Percentiles rank a stretch among this genome's conserved stretches.
phyloP scores from a whole-genome alignment of 2,329 filamentous ascomycete species.

The Talaromyces sp. region DNA sequence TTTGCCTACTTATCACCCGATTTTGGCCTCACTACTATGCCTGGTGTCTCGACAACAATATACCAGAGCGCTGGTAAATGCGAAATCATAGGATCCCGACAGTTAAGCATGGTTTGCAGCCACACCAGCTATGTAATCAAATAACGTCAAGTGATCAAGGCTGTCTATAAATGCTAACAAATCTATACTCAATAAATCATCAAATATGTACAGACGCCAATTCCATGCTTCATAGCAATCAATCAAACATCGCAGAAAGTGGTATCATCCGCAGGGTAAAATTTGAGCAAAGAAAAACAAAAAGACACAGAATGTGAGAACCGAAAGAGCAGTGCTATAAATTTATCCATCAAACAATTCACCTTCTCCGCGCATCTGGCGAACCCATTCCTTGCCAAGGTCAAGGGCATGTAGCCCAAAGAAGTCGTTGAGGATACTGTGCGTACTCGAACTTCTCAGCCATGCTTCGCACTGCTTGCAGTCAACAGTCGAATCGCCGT shows the following conservation, averaged over 20 bases:
- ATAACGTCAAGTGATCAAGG: neutral
- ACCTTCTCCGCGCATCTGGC: slow-evolving; percentile 26
- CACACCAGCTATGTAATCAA: neutral
- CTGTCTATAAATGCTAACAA: slow-evolving; percentile 6
- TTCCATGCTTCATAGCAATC: slow-evolving; percentile 8
- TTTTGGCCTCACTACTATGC: no score
- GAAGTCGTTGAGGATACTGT: slow-evolving; percentile 26
- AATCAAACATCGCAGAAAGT: slow-evolving; percentile 14
- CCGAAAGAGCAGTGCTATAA: neutral
- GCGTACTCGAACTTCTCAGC: slow-evolving; percentile 26
- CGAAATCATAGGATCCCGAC: no score
- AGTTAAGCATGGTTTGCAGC: no score
- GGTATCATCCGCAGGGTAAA: slow-evolving; percentile 12
- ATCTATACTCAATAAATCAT: slow-evolving; percentile 3
- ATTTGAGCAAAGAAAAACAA: neutral
- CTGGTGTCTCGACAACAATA: no score
- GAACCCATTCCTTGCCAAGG: slow-evolving; percentile 25
- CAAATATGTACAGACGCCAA: slow-evolving; percentile 6
- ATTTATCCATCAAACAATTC: slow-evolving; percentile 17
- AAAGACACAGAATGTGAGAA: neutral
- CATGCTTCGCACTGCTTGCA: slow-evolving; percentile 25
- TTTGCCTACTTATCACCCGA: no score
- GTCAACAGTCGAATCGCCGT: slow-evolving; percentile 21
- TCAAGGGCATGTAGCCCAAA: slow-evolving; percentile 23
- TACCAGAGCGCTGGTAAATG: no score